Percentiles rank a stretch among this genome's conserved stretches.
phyloP scores from a whole-genome alignment of 2,329 filamentous ascomycete genomes.

The Fusarium brevicatenulatum region DNA sequence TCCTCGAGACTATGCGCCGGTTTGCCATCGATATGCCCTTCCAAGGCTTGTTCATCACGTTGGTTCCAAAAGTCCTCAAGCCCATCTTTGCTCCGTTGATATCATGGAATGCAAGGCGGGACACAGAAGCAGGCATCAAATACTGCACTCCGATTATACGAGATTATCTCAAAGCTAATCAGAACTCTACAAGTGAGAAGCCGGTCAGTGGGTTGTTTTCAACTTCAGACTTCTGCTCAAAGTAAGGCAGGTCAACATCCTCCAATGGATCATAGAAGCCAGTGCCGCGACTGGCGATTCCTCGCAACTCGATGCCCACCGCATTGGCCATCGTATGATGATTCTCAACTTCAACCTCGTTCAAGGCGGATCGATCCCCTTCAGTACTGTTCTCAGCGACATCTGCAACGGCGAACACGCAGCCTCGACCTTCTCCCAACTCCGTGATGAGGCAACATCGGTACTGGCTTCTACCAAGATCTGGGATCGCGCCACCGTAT shows the following conservation, averaged over 20 bases:
- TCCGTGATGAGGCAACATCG: neutral
- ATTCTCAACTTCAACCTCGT: neutral
- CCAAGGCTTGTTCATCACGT: neutral
- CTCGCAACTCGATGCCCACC: neutral
- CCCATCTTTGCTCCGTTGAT: neutral
- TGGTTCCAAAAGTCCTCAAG: neutral
- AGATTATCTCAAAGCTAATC: neutral
- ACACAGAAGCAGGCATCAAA: neutral
- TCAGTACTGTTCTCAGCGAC: neutral
- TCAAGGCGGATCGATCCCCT: neutral
- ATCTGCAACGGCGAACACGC: neutral
- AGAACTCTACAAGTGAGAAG: neutral
- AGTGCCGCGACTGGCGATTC: neutral
- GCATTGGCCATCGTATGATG: neutral
- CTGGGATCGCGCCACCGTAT: neutral
- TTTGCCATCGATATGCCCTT: constrained; percentile 1
- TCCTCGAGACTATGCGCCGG: neutral
- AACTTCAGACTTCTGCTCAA: accelerated
- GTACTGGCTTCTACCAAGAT: neutral
- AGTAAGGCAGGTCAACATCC: neutral
- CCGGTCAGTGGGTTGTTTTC: neutral
- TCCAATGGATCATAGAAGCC: neutral
- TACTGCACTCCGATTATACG: neutral
- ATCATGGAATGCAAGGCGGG: neutral
- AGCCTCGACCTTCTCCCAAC: neutral